Evolutionary conservation across 805 yeast genomes (phyloP).

Genomic region (Suhomyces prunicola): DNA sequence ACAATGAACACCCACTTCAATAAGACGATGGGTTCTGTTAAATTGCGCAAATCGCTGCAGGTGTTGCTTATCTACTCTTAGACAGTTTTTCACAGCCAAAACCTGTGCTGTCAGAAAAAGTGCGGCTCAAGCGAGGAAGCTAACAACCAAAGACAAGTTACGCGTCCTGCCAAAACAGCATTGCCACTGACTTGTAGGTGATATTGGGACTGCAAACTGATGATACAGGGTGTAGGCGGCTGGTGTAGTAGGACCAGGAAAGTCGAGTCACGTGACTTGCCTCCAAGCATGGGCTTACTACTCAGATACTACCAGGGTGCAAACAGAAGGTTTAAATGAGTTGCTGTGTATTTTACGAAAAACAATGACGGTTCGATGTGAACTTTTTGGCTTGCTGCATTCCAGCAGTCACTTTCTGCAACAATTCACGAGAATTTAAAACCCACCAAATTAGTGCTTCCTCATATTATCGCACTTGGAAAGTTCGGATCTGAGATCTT

Average conservation of each 20-base stretch:
- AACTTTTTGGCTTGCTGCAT: too few species aligned
- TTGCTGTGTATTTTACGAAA: too few species aligned
- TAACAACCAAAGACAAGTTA: neutral
- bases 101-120: neutral
- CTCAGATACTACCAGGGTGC: too few species aligned
- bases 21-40: neutral
- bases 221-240: neutral
- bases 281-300: too few species aligned
- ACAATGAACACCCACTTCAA: neutral
- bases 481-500: neutral
- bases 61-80: neutral
- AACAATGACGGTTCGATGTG: too few species aligned
- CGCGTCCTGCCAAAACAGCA: neutral
- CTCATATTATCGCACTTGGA: too few species aligned
- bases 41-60: neutral
- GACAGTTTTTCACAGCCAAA: slow-evolving; percentile 1
- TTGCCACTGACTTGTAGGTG: neutral
- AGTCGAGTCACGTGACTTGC: neutral
- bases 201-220: neutral
- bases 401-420: too few species aligned
- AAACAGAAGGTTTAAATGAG: too few species aligned
- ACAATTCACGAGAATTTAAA: too few species aligned
- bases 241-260: neutral
- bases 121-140: neutral
- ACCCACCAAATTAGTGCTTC: too few species aligned